Evolutionary conservation across 805 yeast genomes (phyloP).

Genomic region (Saccharomycopsis babjevae): DNA sequence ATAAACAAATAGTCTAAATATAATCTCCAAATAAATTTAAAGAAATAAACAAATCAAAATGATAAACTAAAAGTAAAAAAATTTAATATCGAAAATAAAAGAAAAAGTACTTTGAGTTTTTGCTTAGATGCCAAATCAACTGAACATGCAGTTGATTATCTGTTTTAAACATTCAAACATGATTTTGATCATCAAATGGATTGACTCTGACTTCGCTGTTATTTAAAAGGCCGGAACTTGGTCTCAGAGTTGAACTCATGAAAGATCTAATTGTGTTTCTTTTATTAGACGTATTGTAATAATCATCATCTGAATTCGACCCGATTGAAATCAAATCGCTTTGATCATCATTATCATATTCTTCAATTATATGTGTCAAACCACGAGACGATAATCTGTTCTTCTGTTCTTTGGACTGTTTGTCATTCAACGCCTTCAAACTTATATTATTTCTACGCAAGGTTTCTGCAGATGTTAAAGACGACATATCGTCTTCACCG

Average conservation of each 20-base stretch:
- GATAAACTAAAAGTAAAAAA: no score
- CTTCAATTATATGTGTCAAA: conserved; percentile 16
- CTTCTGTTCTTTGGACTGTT: conserved; percentile 1
- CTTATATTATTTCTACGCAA: conserved; percentile 11
- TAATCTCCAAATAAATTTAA: no score
- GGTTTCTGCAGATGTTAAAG: conserved; percentile 6
- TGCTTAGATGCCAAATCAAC: background rate
- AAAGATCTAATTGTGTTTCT: background rate
- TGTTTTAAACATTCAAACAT: background rate
- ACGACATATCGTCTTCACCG: conserved; percentile 6
- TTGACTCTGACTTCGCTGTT: conserved; percentile 6
- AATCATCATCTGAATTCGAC: conserved; percentile 11
- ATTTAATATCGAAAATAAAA: no score
- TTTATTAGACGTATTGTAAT: background rate
- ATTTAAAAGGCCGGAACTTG: conserved; percentile 11
- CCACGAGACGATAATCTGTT: conserved; percentile 12
- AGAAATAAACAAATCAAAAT: no score
- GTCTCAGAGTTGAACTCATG: conserved; percentile 10
- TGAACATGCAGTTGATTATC: background rate
- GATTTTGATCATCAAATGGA: conserved; percentile 15
- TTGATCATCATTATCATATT: conserved; percentile 2
- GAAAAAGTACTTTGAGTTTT: background rate
- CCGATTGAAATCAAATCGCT: conserved; percentile 17
- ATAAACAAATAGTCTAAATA: no score
- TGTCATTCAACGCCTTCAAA: conserved; percentile 5